Evolutionary conservation across 2,329 filamentous ascomycete species (phyloP).

Genomic region (Aspergillus carbonarius): DNA sequence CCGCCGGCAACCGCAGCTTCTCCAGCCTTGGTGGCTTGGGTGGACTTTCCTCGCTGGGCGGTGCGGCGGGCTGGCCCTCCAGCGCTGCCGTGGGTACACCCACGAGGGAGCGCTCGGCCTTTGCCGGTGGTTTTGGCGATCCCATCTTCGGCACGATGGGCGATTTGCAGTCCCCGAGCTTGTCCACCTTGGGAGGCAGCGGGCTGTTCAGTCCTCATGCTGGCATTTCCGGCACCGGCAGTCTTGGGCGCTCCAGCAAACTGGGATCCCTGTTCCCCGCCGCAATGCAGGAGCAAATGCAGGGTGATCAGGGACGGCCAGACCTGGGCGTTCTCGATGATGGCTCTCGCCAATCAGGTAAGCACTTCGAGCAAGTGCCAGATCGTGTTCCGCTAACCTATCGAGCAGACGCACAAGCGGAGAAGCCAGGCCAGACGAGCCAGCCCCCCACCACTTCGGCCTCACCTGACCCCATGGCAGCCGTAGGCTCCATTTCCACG

Average conservation of each 20-base stretch:
- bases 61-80: conserved; percentile 50
- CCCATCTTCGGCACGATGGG: conserved; percentile 71
- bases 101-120: conserved; percentile 54
- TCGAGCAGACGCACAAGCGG: conserved; percentile 25
- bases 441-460: conserved; percentile 32
- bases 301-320: conserved; percentile 59
- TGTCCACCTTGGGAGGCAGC: conserved; percentile 41
- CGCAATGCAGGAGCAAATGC: conserved; percentile 90
- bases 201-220: conserved; percentile 65
- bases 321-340: conserved; percentile 59
- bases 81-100: conserved; percentile 75
- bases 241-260: conserved; percentile 74
- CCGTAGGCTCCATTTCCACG: conserved; percentile 33
- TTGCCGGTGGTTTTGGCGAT: conserved; percentile 54
- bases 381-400: background rate
- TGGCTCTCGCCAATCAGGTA: conserved; percentile 59
- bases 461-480: conserved; percentile 39
- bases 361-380: conserved; percentile 4
- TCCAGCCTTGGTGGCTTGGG: conserved; percentile 56
- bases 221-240: conserved; percentile 58
- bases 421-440: conserved; percentile 31
- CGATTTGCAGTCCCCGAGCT: conserved; percentile 63
- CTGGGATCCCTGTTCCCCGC: conserved; percentile 83
- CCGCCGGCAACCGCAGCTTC: conserved; percentile 70
- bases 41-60: conserved; percentile 55